These are phyloP conservation scores for Tuber calosporum DNA, from an alignment of 495 filamentous ascomycete genomes.

Conservation along the genomic window DNA sequence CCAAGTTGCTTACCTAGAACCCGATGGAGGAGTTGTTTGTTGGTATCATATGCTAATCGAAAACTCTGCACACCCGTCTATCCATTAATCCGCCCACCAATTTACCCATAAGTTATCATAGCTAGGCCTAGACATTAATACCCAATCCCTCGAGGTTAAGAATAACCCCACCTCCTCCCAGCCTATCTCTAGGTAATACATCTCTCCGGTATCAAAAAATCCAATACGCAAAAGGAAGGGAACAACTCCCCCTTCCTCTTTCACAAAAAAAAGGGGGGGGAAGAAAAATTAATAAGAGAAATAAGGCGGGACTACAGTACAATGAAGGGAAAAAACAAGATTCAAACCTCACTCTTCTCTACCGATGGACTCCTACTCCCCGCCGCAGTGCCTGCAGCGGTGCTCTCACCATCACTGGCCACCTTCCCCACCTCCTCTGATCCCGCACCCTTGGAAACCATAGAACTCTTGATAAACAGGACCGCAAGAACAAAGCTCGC, in stretches of 20 bases:
- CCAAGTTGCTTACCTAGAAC: no score
- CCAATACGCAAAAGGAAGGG: not conserved
- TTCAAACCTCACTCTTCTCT: not conserved
- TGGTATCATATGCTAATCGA: not conserved
- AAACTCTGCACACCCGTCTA: not conserved
- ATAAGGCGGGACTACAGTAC: not conserved
- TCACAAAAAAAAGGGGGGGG: not conserved
- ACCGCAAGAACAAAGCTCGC: constrained; percentile 10
- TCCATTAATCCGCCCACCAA: not conserved
- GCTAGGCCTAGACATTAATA: not conserved
- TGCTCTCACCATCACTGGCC: not conserved
- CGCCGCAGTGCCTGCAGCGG: not conserved
- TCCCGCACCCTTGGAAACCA: not conserved
- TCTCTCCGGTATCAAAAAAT: not conserved
- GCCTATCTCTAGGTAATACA: not conserved
- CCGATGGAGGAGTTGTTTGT: not conserved
- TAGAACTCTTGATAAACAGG: constrained; percentile 13
- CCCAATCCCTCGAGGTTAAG: not conserved
- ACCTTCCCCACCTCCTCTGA: not conserved
- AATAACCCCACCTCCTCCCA: not conserved
- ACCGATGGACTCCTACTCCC: not conserved
- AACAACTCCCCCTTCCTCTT: no score
- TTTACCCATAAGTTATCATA: no score
- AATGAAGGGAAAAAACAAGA: not conserved
- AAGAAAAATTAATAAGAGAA: not conserved